These are phyloP conservation scores for Arthrobotrys sphaeroides DNA, from an alignment of 2,329 filamentous ascomycete species.

Conservation along the genomic window DNA sequence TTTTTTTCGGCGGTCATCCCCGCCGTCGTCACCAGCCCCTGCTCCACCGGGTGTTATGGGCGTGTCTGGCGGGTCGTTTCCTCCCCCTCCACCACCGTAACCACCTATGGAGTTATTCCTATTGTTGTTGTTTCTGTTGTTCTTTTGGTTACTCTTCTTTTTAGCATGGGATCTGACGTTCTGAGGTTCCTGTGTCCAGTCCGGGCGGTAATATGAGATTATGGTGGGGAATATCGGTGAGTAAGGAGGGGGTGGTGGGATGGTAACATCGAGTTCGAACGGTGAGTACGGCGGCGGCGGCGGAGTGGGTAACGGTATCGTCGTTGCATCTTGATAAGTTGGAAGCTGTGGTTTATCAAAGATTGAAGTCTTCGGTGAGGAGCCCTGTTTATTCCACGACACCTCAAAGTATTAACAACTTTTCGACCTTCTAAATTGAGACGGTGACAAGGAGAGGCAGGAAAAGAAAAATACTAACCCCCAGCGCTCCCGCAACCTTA, in stretches of 20 bases:
- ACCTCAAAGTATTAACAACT: not conserved
- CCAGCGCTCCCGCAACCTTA: conserved; percentile 17
- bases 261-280: conserved; percentile 5
- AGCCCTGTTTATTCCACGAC: not conserved
- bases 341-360: not conserved
- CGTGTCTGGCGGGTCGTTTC: conserved; percentile 35
- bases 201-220: conserved; percentile 10
- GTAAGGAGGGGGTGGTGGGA: conserved; percentile 14
- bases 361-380: not conserved
- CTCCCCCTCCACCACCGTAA: conserved; percentile 16
- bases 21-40: conserved; percentile 34
- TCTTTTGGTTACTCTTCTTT: conserved; percentile 23
- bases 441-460: too few species aligned
- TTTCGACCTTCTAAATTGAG: not conserved
- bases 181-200: conserved; percentile 36
- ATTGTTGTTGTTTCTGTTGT: conserved; percentile 6
- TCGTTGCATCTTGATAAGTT: conserved; percentile 1
- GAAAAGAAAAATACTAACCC: not conserved
- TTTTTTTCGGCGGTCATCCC: conserved; percentile 32
- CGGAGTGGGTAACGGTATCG: too few species aligned
- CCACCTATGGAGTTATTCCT: conserved; percentile 21
- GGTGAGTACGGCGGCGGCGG: conserved; percentile 29
- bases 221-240: conserved; percentile 11
- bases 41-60: conserved; percentile 37
- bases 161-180: conserved; percentile 46